A percentile compares a stretch with the other conserved stretches of the same genome.
Conservation (phyloP, 2,329 filamentous ascomycete genomes). For the Penicillium sp. region DNA sequence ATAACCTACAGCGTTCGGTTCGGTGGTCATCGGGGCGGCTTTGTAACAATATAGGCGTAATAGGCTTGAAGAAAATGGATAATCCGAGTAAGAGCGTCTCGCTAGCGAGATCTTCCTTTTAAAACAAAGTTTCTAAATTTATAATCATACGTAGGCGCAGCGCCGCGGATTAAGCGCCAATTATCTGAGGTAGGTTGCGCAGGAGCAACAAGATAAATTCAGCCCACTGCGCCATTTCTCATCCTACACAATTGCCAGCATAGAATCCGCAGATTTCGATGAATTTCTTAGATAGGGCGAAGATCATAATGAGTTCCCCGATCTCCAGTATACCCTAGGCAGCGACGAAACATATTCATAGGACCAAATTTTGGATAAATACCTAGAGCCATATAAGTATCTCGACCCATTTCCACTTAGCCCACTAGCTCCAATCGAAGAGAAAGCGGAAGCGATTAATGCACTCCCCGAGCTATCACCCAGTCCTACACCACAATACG, state of each 20-base stretch:
- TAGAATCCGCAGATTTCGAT: neutral
- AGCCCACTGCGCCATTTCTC: neutral
- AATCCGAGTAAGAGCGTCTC: neutral
- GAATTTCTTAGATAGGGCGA: neutral
- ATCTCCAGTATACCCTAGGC: neutral
- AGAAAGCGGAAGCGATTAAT: neutral
- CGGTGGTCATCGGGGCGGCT: neutral
- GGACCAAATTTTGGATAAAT: neutral
- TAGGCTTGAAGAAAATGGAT: neutral
- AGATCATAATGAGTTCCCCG: neutral
- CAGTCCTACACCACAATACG: neutral
- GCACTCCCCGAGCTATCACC: neutral
- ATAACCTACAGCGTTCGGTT: slow-evolving; percentile 1
- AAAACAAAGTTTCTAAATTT: neutral
- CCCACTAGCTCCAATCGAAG: neutral
- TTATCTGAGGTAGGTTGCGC: neutral
- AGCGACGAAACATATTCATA: neutral
- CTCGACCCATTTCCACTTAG: neutral
- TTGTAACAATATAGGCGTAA: neutral
- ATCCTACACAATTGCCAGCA: neutral
- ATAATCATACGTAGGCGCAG: neutral
- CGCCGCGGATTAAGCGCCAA: neutral
- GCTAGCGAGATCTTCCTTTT: neutral
- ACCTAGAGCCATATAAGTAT: neutral
- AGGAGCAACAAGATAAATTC: neutral